A percentile compares a stretch with the other conserved stretches of the same genome.
These are phyloP conservation scores for Epichloe scottii DNA, from an alignment of 2,329 filamentous ascomycete genomes.

Conservation along the genomic window DNA sequence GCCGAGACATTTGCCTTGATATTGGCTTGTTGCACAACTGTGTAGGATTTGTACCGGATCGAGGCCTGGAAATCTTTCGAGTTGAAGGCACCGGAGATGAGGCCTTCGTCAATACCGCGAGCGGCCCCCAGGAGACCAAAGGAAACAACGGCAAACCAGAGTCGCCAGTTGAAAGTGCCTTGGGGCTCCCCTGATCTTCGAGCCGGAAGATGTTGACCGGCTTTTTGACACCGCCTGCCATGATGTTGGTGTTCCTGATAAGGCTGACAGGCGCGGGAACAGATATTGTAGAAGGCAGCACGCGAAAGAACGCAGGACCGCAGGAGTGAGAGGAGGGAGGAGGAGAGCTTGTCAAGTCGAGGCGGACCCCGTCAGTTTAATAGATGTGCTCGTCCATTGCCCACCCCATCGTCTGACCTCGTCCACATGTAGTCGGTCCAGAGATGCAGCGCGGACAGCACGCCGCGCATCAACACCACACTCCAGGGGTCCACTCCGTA, in stretches of 20 bases:
- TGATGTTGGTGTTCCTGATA: constrained; percentile 14
- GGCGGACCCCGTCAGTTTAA: background rate
- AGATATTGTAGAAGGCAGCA: background rate
- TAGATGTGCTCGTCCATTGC: background rate
- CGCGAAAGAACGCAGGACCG: background rate
- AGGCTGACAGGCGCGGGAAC: background rate
- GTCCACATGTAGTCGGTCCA: too few relatives aligned
- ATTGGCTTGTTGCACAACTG: constrained; percentile 43
- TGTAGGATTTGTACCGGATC: constrained; percentile 45
- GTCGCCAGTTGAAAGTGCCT: constrained; percentile 62
- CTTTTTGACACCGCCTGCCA: constrained; percentile 41
- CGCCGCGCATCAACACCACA: too few relatives aligned
- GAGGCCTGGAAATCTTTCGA: constrained; percentile 49
- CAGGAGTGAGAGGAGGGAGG: background rate
- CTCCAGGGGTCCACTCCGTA: too few relatives aligned
- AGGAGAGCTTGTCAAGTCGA: background rate
- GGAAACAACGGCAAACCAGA: constrained; percentile 65
- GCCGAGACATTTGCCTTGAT: constrained; percentile 66
- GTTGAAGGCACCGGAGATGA: constrained; percentile 61
- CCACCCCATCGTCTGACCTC: too few relatives aligned
- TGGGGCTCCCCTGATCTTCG: constrained; percentile 53
- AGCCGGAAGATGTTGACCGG: constrained; percentile 52
- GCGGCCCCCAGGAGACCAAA: constrained; percentile 68
- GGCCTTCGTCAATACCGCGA: constrained; percentile 67
- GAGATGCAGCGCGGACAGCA: too few relatives aligned